Evolutionary conservation across 1,284 basidiomycete genomes (phyloP).

Genomic region (Trametes hirsuta): DNA sequence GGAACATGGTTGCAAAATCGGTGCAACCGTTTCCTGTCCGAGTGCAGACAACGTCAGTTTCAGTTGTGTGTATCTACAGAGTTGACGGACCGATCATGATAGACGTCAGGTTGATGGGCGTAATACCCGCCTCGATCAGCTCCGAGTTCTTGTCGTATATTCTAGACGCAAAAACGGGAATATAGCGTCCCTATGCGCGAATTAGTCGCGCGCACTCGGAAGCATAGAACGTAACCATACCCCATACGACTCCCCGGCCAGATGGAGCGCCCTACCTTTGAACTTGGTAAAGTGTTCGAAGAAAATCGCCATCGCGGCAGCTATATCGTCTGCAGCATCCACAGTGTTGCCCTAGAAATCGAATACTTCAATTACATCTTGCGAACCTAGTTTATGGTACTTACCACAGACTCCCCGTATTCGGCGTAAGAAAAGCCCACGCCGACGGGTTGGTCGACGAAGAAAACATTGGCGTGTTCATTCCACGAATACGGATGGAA

Average conservation of each 20-base stretch:
- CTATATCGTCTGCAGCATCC: conserved; percentile 72
- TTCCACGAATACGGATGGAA: conserved; percentile 71
- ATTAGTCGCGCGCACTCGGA: neutral
- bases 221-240: conserved; percentile 28
- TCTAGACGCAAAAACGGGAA: conserved; percentile 80
- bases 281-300: conserved; percentile 75
- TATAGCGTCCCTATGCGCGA: conserved; percentile 67
- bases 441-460: conserved; percentile 68
- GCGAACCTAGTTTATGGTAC: neutral
- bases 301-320: conserved; percentile 75
- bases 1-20: conserved; percentile 25
- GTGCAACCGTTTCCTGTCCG: conserved; percentile 50
- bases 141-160: conserved; percentile 77
- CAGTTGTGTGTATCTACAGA: neutral
- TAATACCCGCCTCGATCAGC: conserved; percentile 55
- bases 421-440: conserved; percentile 77
- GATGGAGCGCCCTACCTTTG: conserved; percentile 62
- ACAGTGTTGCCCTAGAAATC: conserved; percentile 57
- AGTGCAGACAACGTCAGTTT: neutral
- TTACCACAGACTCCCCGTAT: conserved; percentile 64
- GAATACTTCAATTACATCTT: too few species aligned
- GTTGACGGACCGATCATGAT: conserved; percentile 70
- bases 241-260: conserved; percentile 73
- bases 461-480: conserved; percentile 68
- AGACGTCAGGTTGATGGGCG: conserved; percentile 78